phyloP scores from a whole-genome alignment of 495 filamentous ascomycete species.

The Penicillium goetzii region DNA sequence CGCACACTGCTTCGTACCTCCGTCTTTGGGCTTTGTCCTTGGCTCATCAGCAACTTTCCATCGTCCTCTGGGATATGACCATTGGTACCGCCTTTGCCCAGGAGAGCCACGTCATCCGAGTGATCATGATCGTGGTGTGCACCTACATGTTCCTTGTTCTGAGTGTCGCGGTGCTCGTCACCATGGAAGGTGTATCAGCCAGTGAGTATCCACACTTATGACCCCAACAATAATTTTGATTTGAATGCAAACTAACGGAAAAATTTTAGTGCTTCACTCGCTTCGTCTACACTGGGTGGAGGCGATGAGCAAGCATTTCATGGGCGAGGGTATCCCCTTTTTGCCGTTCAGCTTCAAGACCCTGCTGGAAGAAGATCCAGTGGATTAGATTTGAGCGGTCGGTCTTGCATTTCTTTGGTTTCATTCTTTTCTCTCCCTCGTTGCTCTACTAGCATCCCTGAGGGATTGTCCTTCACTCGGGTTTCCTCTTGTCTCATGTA shows the following conservation, averaged over 20 bases:
- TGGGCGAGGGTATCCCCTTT: slow-evolving; percentile 91
- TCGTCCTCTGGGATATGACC: slow-evolving; percentile 97
- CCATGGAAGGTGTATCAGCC: slow-evolving; percentile 86
- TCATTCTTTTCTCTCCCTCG: slow-evolving; percentile 20
- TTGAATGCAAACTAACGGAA: slow-evolving; percentile 6
- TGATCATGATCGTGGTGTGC: slow-evolving; percentile 74
- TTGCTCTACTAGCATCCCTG: slow-evolving; percentile 23
- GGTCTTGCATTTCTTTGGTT: slow-evolving; percentile 18
- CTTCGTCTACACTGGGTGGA: slow-evolving; percentile 98
- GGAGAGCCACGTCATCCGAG: slow-evolving; percentile 65
- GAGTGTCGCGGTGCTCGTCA: slow-evolving; percentile 71
- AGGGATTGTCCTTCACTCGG: slow-evolving; percentile 24
- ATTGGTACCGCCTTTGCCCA: slow-evolving; percentile 70
- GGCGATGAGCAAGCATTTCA: slow-evolving; percentile 99
- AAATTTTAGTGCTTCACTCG: slow-evolving; percentile 75
- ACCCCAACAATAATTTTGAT: background rate
- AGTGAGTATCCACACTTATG: slow-evolving; percentile 35
- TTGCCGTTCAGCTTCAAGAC: slow-evolving; percentile 89
- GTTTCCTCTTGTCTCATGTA: slow-evolving; percentile 24
- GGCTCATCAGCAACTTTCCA: slow-evolving; percentile 95
- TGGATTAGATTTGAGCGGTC: slow-evolving; percentile 45
- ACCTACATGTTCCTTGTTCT: slow-evolving; percentile 90
- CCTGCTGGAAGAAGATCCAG: slow-evolving; percentile 81
- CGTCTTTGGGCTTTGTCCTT: slow-evolving; percentile 98
- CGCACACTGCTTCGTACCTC: slow-evolving; percentile 97